Evolutionary conservation across 495 filamentous ascomycete species (phyloP).

Genomic region (Alectoria sarmentosa): DNA sequence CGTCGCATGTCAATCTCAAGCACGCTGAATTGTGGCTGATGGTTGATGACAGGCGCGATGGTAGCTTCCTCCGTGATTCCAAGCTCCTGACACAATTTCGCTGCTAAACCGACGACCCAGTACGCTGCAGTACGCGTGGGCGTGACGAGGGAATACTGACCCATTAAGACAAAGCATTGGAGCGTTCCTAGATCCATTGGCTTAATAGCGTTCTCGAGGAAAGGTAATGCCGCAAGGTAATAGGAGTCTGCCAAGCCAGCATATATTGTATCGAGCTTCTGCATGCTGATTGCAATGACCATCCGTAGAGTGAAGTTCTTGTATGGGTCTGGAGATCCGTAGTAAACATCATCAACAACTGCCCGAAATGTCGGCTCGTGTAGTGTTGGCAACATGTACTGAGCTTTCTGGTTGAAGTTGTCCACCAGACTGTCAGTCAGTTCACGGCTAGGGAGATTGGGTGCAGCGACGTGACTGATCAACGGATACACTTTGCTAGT

Average conservation of each 20-base stretch:
- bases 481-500: constrained; percentile 69
- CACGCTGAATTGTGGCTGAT: constrained; percentile 42
- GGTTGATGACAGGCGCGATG: constrained; percentile 39
- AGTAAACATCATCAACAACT: constrained; percentile 73
- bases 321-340: constrained; percentile 65
- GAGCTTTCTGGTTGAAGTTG: constrained; percentile 76
- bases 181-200: constrained; percentile 79
- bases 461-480: constrained; percentile 66
- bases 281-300: constrained; percentile 87
- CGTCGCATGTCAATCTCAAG: constrained; percentile 82
- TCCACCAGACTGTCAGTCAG: constrained; percentile 68
- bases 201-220: constrained; percentile 67
- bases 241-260: constrained; percentile 85
- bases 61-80: constrained; percentile 81
- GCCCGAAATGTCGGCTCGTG: constrained; percentile 74
- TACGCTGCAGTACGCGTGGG: constrained; percentile 85
- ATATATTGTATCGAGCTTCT: constrained; percentile 74
- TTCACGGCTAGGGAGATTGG: constrained; percentile 55
- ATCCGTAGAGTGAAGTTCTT: constrained; percentile 81
- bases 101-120: constrained; percentile 81
- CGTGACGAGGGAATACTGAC: constrained; percentile 84
- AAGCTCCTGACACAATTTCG: constrained; percentile 77
- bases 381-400: constrained; percentile 75
- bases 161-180: constrained; percentile 84
- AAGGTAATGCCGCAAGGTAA: constrained; percentile 78